Evolutionary conservation across 23 red algal species (phyloP).

Genomic region (Chondrus crispus): DNA sequence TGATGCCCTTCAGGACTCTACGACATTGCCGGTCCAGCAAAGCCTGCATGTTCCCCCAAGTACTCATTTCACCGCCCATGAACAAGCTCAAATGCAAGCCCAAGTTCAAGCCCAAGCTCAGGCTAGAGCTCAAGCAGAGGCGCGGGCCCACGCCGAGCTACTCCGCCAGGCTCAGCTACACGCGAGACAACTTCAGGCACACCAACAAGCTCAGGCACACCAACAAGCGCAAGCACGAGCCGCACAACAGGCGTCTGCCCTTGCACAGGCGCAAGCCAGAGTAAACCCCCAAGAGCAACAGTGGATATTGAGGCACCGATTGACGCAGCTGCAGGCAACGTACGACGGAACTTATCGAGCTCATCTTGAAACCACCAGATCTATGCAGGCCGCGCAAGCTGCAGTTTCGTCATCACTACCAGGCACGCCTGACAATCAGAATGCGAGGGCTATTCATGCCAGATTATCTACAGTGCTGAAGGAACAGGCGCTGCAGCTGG

Average conservation of each 20-base stretch:
- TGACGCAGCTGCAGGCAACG: background rate
- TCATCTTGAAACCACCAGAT: background rate
- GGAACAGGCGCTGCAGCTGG: background rate
- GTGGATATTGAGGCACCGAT: constrained; percentile 42
- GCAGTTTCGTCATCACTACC: background rate
- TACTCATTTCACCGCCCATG: too few relatives aligned
- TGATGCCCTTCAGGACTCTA: constrained; percentile 17
- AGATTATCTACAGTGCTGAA: constrained; percentile 8
- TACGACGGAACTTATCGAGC: constrained; percentile 23
- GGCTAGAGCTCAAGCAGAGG: constrained; percentile 31
- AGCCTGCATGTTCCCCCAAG: background rate
- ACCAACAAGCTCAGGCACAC: constrained; percentile 31
- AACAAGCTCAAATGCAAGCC: constrained; percentile 19
- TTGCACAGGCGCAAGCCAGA: background rate
- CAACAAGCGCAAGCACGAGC: background rate
- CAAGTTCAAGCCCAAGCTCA: constrained; percentile 41
- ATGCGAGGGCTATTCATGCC: background rate
- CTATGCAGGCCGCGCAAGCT: constrained; percentile 29
- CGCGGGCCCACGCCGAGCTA: constrained; percentile 1
- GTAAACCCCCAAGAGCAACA: background rate
- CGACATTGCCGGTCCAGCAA: background rate
- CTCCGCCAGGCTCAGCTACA: constrained; percentile 33
- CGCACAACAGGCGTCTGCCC: background rate
- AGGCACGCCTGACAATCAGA: constrained; percentile 14
- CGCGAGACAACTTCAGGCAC: constrained; percentile 4